These are phyloP conservation scores for Knoxdaviesia proteae DNA, from an alignment of 2,329 filamentous ascomycete genomes.

Conservation along the genomic window DNA sequence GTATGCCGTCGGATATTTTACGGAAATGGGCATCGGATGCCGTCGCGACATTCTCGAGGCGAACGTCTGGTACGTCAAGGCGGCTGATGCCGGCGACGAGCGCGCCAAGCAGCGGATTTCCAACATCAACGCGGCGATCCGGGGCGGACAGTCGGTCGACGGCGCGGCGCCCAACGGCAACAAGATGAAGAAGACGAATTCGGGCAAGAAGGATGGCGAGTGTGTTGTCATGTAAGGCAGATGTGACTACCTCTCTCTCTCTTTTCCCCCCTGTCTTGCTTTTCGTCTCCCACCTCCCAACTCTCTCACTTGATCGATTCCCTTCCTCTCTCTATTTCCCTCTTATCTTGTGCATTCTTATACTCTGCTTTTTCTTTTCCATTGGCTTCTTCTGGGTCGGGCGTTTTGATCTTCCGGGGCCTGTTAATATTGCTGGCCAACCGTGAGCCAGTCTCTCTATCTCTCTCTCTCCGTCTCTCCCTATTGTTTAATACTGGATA, in stretches of 20 bases:
- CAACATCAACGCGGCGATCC: constrained; percentile 68
- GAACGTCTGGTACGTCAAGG: constrained; percentile 96
- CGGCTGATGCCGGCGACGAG: constrained; percentile 79
- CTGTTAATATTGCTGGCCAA: neutral
- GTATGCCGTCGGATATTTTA: constrained; percentile 92
- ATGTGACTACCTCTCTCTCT: neutral
- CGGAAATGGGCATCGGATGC: constrained; percentile 94
- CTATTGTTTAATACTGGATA: neutral
- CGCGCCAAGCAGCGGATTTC: constrained; percentile 70
- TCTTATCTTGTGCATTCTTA: neutral
- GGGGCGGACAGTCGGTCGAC: constrained; percentile 33
- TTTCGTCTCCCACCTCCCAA: neutral
- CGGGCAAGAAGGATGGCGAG: constrained; percentile 11
- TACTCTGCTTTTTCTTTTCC: too few relatives aligned
- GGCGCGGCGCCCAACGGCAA: constrained; percentile 25
- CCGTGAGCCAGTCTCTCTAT: neutral
- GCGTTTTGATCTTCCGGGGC: too few relatives aligned
- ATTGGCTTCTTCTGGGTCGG: too few relatives aligned
- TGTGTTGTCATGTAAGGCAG: constrained; percentile 34
- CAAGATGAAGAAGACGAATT: constrained; percentile 29
- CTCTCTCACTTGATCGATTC: neutral
- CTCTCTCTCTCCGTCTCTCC: neutral
- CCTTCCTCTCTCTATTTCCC: neutral
- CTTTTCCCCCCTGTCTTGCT: neutral
- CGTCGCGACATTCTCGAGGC: constrained; percentile 86